These are phyloP conservation scores for Sungouiella thailandica DNA, from an alignment of 805 yeast genomes.

Conservation along the genomic window DNA sequence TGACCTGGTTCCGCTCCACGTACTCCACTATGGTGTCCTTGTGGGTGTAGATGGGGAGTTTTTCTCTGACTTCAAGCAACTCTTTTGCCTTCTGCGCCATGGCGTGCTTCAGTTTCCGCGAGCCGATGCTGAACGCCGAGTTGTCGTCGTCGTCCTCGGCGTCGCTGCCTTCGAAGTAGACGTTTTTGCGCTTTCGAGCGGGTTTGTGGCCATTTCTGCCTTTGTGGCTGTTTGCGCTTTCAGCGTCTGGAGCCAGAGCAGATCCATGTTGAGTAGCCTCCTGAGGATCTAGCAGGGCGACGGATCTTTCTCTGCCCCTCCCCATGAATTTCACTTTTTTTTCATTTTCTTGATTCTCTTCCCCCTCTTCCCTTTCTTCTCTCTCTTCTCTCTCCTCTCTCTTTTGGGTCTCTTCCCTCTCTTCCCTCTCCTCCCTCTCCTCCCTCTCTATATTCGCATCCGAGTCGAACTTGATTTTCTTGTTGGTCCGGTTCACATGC, in stretches of 20 bases:
- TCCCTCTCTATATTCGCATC: constrained; percentile 4
- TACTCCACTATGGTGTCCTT: constrained; percentile 57
- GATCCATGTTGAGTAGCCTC: too few species aligned
- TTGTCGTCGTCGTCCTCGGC: constrained; percentile 28
- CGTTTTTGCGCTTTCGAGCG: background rate
- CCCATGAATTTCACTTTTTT: too few species aligned
- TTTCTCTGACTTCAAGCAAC: constrained; percentile 48
- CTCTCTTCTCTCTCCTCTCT: constrained; percentile 5
- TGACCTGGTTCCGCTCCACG: constrained; percentile 54
- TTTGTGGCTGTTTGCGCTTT: background rate
- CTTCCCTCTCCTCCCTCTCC: background rate
- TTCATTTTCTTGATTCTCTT: too few species aligned
- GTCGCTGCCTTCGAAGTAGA: constrained; percentile 22
- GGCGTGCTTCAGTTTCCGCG: constrained; percentile 12
- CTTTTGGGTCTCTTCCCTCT: background rate
- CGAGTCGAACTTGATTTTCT: constrained; percentile 22
- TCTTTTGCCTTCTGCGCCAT: constrained; percentile 38
- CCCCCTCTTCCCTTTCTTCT: background rate
- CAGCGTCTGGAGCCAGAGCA: background rate
- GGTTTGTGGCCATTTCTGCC: background rate
- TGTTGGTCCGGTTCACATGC: constrained; percentile 16
- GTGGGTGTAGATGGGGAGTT: constrained; percentile 74
- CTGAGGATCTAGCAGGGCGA: too few species aligned
- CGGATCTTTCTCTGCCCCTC: too few species aligned
- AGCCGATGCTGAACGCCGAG: constrained; percentile 6